Percentiles rank a stretch among this genome's conserved stretches.
These are phyloP conservation scores for Gnetum montanum DNA, from an alignment of 75 land plant species.

Conservation along the genomic window DNA sequence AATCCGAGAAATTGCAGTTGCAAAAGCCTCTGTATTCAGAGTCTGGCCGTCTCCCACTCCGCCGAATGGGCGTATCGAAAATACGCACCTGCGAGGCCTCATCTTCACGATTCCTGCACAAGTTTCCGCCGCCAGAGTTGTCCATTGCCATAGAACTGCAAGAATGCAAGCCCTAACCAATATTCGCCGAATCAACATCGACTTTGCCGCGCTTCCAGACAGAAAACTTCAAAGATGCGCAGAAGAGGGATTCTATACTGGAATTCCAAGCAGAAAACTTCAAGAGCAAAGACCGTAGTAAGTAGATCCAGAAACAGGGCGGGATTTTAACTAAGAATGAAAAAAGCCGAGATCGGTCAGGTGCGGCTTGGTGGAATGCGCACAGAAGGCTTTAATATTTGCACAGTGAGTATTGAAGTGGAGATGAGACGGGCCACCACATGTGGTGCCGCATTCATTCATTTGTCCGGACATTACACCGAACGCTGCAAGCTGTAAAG, in stretches of 20 bases:
- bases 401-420: too few species aligned
- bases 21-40: conserved; percentile 56
- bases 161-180: neutral
- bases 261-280: neutral
- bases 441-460: too few species aligned
- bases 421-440: too few species aligned
- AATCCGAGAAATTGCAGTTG: conserved; percentile 41
- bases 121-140: conserved; percentile 6
- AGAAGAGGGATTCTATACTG: too few species aligned
- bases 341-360: too few species aligned
- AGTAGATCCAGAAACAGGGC: too few species aligned
- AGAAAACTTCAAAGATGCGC: neutral
- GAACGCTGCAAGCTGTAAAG: too few species aligned
- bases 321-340: too few species aligned
- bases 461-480: too few species aligned
- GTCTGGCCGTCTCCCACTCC: conserved; percentile 67
- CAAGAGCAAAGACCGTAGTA: neutral
- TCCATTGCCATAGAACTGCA: neutral
- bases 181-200: neutral
- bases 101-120: conserved; percentile 45
- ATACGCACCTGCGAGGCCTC: conserved; percentile 23
- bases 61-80: conserved; percentile 54
- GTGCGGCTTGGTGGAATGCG: too few species aligned
- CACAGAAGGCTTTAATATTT: too few species aligned
- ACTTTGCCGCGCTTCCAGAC: neutral